Evolutionary conservation across 164 flowering plant species (phyloP), one percentile per base, ranked within the genome.

Genomic region (Litsea cubeba): DNA sequence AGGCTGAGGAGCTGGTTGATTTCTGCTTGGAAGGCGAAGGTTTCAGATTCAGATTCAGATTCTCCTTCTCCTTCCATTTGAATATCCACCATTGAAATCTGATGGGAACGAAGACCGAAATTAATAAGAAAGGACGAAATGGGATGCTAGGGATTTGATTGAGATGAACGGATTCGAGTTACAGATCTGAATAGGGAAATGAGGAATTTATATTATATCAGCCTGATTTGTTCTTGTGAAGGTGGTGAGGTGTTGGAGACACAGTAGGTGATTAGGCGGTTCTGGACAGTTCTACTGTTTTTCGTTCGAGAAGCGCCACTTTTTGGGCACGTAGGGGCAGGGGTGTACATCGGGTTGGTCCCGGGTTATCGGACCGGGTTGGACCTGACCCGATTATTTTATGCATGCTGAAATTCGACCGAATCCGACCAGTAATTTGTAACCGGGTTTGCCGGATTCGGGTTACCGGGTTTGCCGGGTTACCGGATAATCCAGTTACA

Each of bases 1-100:
- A 91, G 78, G 65, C 95, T 91, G 68, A 91, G 81, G 35, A 91
- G 87, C 82, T 91, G 93, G 83, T 91, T 87, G 78, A 88, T 87
- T 87, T 89, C 91, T 5, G 91, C 89, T 80, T 89, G 90, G 76
- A 88, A 87, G 2, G 91, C 91, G 50, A 87, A 90, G 70, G 90
- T 87, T 79, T 88, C 90, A 11, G 83, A 80, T 1, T 85, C 69
- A 68, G 91, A 86, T 79, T 88, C 90, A 7, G 82, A 79, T 1
- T 85, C 69, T 85, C 7, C 46, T 35, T 7, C 46, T 35, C 46
- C 46, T 35, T 35, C 46, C 74, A 71, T 54, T 22, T 20, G 12
- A 25, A 62, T 69, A 60, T 75, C 77, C 50, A 51, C 72, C 68
- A 46, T 75, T 46, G 60, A 49, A 20, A 30, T 69, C 49, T 30